Evolutionary conservation across 2,329 filamentous ascomycete genomes (phyloP).

Genomic region (Paracoccidioides lutzii): DNA sequence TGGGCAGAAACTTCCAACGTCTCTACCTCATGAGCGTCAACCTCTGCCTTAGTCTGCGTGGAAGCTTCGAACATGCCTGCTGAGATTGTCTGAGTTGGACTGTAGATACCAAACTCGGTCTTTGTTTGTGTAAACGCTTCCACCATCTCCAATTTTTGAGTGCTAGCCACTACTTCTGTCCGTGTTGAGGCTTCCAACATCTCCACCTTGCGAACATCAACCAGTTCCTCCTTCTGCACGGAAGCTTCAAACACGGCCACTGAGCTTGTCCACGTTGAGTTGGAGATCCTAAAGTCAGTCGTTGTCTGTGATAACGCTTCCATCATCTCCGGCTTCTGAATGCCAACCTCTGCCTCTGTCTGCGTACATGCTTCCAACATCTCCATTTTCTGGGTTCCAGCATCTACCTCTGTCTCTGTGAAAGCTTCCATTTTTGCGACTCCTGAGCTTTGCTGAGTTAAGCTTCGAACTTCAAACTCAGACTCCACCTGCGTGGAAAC

Average conservation of each 20-base stretch:
- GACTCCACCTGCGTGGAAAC: not conserved
- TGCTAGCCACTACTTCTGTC: not conserved
- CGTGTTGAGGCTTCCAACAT: not conserved
- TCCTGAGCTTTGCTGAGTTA: not conserved
- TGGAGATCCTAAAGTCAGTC: not conserved
- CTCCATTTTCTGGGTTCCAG: not conserved
- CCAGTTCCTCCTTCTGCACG: slow-evolving; percentile 2
- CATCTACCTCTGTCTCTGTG: not conserved
- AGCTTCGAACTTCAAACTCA: not conserved
- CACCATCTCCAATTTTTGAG: not conserved
- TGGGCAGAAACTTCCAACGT: not conserved
- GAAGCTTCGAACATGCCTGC: slow-evolving; percentile 4
- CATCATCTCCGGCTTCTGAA: not conserved
- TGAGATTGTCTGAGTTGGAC: not conserved
- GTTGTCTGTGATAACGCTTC: not conserved
- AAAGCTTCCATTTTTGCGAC: not conserved
- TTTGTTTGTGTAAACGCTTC: not conserved
- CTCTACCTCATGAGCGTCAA: not conserved
- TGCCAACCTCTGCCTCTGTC: not conserved
- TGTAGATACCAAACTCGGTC: not conserved
- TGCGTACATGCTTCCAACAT: not conserved
- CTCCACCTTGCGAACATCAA: not conserved
- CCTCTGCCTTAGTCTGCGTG: slow-evolving; percentile 3
- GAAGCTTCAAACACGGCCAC: slow-evolving; percentile 4
- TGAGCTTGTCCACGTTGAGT: not conserved